Evolutionary conservation across 73 alveolate species (phyloP).

Genomic region (Stentor coeruleus): DNA sequence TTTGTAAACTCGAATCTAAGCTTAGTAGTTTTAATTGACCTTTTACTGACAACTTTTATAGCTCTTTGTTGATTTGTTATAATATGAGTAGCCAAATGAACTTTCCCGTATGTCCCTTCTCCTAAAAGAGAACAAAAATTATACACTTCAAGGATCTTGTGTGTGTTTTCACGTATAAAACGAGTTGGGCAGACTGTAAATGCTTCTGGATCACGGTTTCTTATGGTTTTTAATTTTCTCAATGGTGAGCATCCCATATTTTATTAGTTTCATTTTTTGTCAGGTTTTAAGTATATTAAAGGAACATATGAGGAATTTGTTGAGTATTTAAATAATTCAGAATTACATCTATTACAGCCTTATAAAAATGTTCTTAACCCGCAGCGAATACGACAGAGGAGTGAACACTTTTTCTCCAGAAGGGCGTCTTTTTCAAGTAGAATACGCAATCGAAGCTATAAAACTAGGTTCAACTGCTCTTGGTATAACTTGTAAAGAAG

Average conservation of each 20-base stretch:
- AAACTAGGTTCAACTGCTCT: slow-evolving; percentile 77
- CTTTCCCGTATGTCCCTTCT: slow-evolving; percentile 64
- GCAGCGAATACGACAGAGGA: slow-evolving; percentile 88
- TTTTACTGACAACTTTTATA: slow-evolving; percentile 24
- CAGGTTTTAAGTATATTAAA: too few species aligned
- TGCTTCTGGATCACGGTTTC: too few species aligned
- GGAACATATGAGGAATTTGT: too few species aligned
- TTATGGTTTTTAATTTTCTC: too few species aligned
- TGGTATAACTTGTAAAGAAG: slow-evolving; percentile 75
- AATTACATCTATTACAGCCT: too few species aligned
- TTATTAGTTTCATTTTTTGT: too few species aligned
- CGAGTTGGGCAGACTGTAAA: neutral
- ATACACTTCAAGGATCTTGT: neutral
- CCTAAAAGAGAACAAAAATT: neutral
- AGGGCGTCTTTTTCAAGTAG: slow-evolving; percentile 91
- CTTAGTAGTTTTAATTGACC: slow-evolving; percentile 29
- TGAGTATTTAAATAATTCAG: too few species aligned
- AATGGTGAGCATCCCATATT: too few species aligned
- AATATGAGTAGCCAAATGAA: slow-evolving; percentile 46
- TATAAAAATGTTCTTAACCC: slow-evolving; percentile 24
- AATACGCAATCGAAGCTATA: slow-evolving; percentile 92
- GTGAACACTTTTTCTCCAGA: slow-evolving; percentile 94
- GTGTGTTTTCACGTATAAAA: neutral
- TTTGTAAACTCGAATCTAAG: slow-evolving; percentile 42
- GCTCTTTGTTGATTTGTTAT: slow-evolving; percentile 56